These are phyloP conservation scores for Rhynchospora breviuscula DNA, from an alignment of 176 grass and related monocot species.

Conservation along the genomic window DNA sequence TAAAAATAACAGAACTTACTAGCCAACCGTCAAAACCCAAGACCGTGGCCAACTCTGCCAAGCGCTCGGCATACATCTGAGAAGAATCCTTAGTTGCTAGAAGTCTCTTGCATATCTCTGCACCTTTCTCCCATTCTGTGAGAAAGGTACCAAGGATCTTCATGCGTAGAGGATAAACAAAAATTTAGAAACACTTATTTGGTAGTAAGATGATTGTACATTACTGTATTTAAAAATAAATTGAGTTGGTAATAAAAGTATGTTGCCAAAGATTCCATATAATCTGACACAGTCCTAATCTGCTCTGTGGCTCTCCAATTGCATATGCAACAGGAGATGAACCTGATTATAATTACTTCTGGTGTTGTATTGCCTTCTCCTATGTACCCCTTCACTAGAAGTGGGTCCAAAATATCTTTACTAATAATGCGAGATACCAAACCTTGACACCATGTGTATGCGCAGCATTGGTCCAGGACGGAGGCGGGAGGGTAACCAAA, in stretches of 20 bases:
- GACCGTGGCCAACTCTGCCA: conserved; percentile 55
- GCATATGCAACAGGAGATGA: background rate
- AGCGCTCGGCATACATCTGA: conserved; percentile 65
- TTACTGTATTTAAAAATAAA: background rate
- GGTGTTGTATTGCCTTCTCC: conserved; percentile 1
- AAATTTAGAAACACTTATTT: background rate
- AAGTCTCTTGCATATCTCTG: conserved; percentile 51
- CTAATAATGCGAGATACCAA: background rate
- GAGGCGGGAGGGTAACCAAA: conserved; percentile 85
- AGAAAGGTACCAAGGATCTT: conserved; percentile 88
- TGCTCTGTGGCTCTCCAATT: background rate
- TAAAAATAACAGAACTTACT: conserved; percentile 32
- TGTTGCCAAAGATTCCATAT: background rate
- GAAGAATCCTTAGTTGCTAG: conserved; percentile 58
- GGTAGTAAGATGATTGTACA: background rate
- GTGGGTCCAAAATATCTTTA: background rate
- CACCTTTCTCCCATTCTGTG: conserved; percentile 67
- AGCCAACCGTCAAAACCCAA: conserved; percentile 95
- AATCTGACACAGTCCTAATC: background rate
- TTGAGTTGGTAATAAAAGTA: background rate
- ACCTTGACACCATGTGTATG: conserved; percentile 94
- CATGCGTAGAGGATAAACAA: background rate
- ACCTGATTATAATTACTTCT: background rate
- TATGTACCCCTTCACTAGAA: background rate
- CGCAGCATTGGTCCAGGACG: conserved; percentile 82